A percentile compares a stretch with the other conserved stretches of the same genome.
Evolutionary conservation across 371 early-diverging fungal genomes (phyloP).

Genomic region (Sporodiniella umbellata): DNA sequence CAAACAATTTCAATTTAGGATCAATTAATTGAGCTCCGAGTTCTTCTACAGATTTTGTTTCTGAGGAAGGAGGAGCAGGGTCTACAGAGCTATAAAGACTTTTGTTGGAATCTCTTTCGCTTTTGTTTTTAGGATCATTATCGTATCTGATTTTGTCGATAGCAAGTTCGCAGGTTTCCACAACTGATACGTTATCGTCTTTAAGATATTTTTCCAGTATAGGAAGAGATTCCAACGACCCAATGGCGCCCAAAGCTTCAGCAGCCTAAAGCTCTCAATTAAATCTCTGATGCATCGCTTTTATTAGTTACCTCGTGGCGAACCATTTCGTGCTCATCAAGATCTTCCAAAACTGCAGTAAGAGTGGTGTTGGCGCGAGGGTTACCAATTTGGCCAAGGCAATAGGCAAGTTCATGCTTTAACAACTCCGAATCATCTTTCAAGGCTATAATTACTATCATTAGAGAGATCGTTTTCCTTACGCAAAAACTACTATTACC

Average conservation of each 20-base stretch:
- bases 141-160: constrained; percentile 84
- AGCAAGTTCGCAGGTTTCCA: constrained; percentile 96
- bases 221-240: constrained; percentile 60
- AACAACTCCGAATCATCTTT: constrained; percentile 88
- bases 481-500: too few relatives aligned
- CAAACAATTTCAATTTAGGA: constrained; percentile 73
- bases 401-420: constrained; percentile 99
- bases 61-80: constrained; percentile 83
- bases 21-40: constrained; percentile 72
- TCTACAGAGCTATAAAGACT: constrained; percentile 82
- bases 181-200: constrained; percentile 66
- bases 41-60: constrained; percentile 59
- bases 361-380: constrained; percentile 78
- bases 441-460: too few relatives aligned
- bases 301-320: constrained; percentile 82
- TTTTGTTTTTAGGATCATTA: constrained; percentile 46
- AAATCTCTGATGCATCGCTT: background rate
- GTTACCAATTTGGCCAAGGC: constrained; percentile 97
- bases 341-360: constrained; percentile 61
- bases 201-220: constrained; percentile 73
- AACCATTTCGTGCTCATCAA: constrained; percentile 92
- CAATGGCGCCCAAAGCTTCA: constrained; percentile 97
- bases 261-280: constrained; percentile 66
- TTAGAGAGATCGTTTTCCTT: too few relatives aligned
- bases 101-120: constrained; percentile 34